Conservation (phyloP, 1,284 basidiomycete genomes). For the Anthracocystis setariae region DNA sequence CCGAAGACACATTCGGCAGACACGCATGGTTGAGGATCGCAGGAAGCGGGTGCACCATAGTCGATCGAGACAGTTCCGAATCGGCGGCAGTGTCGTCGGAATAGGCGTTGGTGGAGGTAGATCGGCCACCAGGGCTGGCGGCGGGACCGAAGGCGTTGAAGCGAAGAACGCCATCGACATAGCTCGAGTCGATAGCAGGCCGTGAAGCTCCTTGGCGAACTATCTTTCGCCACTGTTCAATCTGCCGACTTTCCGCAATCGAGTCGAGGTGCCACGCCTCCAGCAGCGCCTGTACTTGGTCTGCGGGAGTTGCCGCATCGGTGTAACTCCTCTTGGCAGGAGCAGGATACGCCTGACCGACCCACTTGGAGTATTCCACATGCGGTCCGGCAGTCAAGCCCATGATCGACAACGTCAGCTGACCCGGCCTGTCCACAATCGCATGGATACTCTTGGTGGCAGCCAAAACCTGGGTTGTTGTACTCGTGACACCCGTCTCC, state of each 20-base stretch:
- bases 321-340: conserved; percentile 25
- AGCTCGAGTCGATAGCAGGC: conserved; percentile 51
- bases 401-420: conserved; percentile 56
- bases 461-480: conserved; percentile 65
- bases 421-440: conserved; percentile 55
- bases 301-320: conserved; percentile 13
- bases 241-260: not conserved
- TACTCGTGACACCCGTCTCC: conserved; percentile 60
- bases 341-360: conserved; percentile 51
- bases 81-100: conserved; percentile 13
- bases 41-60: conserved; percentile 66
- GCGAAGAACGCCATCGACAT: conserved; percentile 65
- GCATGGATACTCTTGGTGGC: conserved; percentile 62
- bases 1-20: conserved; percentile 65
- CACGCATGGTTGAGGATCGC: conserved; percentile 67
- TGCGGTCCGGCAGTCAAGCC: conserved; percentile 64
- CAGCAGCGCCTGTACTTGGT: conserved; percentile 13
- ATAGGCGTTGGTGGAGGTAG: conserved; percentile 2
- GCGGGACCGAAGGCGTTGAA: conserved; percentile 67
- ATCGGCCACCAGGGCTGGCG: conserved; percentile 48
- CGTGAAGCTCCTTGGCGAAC: conserved; percentile 17
- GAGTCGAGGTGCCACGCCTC: conserved; percentile 6
- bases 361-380: conserved; percentile 46
- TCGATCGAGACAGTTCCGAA: conserved; percentile 53
- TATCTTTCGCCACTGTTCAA: conserved; percentile 7